phyloP scores from a whole-genome alignment of 176 grass and related monocot genomes.

The Puccinellia tenuiflora region DNA sequence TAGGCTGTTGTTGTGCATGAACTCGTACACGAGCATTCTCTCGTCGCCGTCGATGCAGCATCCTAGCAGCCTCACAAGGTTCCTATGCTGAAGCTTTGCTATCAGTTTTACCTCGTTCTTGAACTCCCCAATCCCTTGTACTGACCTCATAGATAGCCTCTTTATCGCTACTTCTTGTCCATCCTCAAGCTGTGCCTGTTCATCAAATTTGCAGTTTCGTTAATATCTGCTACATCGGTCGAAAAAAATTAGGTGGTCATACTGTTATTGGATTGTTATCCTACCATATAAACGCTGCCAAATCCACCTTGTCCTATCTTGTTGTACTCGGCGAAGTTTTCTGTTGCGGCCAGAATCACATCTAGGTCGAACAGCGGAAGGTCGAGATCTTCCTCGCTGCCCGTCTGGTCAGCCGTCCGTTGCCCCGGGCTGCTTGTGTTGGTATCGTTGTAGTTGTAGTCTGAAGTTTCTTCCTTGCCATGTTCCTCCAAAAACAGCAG shows the following conservation, averaged over 20 bases:
- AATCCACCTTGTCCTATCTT: slow-evolving; percentile 16
- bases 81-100: slow-evolving; percentile 47
- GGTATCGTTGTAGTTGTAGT: background rate
- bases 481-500: slow-evolving; percentile 20
- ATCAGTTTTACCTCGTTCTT: slow-evolving; percentile 53
- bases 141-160: slow-evolving; percentile 39
- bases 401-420: background rate
- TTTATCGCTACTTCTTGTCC: slow-evolving; percentile 53
- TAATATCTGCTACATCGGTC: background rate
- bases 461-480: background rate
- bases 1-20: slow-evolving; percentile 53
- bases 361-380: background rate
- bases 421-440: background rate
- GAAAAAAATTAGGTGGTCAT: background rate
- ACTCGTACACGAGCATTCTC: slow-evolving; percentile 55
- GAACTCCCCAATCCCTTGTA: slow-evolving; percentile 39
- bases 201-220: background rate
- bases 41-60: slow-evolving; percentile 48
- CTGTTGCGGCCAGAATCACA: background rate
- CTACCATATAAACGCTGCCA: slow-evolving; percentile 11
- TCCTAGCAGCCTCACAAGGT: slow-evolving; percentile 35
- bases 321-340: background rate
- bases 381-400: background rate
- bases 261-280: background rate
- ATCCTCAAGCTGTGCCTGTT: slow-evolving; percentile 43